Evolutionary conservation across 108 stramenopile genomes (phyloP).

Genomic region (Cyclotella atomus): DNA sequence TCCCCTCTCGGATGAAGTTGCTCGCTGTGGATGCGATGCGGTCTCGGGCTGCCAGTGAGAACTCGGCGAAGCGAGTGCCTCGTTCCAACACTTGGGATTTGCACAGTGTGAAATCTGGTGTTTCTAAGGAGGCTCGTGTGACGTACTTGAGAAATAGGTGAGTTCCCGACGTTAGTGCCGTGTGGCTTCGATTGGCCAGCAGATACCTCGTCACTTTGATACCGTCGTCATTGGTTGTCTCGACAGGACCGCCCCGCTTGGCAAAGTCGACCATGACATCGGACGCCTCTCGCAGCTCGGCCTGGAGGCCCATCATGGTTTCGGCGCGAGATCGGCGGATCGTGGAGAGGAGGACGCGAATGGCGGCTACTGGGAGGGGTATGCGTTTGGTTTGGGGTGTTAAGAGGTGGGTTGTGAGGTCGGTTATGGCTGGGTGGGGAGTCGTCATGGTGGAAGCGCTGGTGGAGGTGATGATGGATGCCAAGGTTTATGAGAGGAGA

Average conservation of each 20-base stretch:
- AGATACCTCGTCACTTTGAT: slow-evolving; percentile 10
- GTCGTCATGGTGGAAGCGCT: no score
- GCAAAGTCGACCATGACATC: slow-evolving; percentile 68
- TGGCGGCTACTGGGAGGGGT: slow-evolving; percentile 90
- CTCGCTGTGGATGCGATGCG: slow-evolving; percentile 85
- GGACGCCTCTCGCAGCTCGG: slow-evolving; percentile 75
- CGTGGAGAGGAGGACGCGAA: slow-evolving; percentile 84
- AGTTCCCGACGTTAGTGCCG: slow-evolving; percentile 74
- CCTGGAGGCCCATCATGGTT: slow-evolving; percentile 91
- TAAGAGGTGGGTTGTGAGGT: slow-evolving; percentile 32
- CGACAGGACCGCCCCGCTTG: slow-evolving; percentile 25
- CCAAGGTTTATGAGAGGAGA: no score
- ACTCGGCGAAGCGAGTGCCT: slow-evolving; percentile 91
- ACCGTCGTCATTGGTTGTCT: not conserved
- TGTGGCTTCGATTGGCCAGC: slow-evolving; percentile 60
- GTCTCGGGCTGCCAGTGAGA: slow-evolving; percentile 85
- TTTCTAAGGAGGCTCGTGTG: slow-evolving; percentile 88
- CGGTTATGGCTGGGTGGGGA: slow-evolving; percentile 46
- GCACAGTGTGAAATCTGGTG: slow-evolving; percentile 83
- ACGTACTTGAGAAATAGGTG: slow-evolving; percentile 89
- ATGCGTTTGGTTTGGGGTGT: slow-evolving; percentile 25
- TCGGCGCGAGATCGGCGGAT: slow-evolving; percentile 75
- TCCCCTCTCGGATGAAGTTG: slow-evolving; percentile 90
- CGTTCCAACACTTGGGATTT: slow-evolving; percentile 80
- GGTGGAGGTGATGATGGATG: no score